Conservation (phyloP, 2,329 filamentous ascomycete genomes). For the Paecilomyces niveus region DNA sequence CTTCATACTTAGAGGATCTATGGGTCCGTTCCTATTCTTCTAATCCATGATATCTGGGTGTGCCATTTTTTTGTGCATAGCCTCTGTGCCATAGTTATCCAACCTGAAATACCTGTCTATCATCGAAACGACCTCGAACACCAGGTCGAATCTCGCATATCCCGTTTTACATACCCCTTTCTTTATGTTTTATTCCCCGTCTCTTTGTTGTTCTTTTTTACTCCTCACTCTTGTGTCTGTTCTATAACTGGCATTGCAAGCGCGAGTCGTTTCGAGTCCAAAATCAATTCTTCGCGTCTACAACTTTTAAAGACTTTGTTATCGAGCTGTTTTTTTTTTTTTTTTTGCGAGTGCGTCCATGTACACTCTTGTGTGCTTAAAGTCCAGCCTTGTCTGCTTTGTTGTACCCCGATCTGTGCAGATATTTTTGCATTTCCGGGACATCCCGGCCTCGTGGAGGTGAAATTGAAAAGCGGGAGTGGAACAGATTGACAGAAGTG, state of each 20-base stretch:
- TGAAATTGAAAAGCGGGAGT: not conserved
- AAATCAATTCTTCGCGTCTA: slow-evolving; percentile 4
- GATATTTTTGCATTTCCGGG: not conserved
- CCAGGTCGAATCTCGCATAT: slow-evolving; percentile 20
- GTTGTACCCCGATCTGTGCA: not conserved
- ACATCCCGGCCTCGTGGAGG: not conserved
- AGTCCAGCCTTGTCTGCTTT: not conserved
- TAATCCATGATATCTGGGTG: slow-evolving; percentile 3
- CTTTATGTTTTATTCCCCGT: slow-evolving; percentile 15
- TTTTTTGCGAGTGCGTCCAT: not conserved
- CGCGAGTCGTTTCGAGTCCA: slow-evolving; percentile 30
- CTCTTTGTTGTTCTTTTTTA: slow-evolving; percentile 23
- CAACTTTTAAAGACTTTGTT: slow-evolving; percentile 5
- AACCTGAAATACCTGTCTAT: not conserved
- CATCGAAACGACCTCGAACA: not conserved
- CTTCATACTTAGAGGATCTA: not conserved
- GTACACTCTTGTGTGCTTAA: not conserved
- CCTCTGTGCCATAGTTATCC: slow-evolving; percentile 13
- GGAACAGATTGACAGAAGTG: not conserved
- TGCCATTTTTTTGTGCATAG: slow-evolving; percentile 4
- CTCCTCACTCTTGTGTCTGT: slow-evolving; percentile 16
- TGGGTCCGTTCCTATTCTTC: not conserved
- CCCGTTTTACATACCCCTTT: slow-evolving; percentile 20
- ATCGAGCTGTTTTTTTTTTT: not conserved
- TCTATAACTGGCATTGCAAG: slow-evolving; percentile 41